Conservation (phyloP, 257 asterid species). For the Solanum raphanifolium region DNA sequence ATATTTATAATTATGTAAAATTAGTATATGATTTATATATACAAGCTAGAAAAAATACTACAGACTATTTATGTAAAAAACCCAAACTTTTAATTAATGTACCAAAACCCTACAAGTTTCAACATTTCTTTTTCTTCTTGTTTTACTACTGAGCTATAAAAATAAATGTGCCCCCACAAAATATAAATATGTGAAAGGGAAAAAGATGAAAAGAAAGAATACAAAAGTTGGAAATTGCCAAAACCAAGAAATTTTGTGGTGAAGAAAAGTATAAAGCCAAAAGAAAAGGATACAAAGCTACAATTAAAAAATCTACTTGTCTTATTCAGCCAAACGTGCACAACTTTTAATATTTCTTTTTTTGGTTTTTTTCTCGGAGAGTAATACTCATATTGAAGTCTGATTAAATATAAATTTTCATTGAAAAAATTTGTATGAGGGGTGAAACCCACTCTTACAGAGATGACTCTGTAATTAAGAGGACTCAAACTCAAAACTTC, state of each 20-base stretch:
- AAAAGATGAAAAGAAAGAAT: neutral
- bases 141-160: neutral
- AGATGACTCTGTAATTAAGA: too few species aligned
- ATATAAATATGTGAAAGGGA: neutral
- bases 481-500: too few species aligned
- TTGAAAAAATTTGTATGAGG: neutral
- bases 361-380: too few species aligned
- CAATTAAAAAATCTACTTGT: neutral
- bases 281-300: conserved; percentile 9
- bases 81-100: neutral
- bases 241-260: neutral
- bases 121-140: neutral
- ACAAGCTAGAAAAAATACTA: neutral
- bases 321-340: conserved; percentile 11
- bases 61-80: neutral
- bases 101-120: neutral
- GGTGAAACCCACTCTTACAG: neutral
- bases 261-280: conserved; percentile 10
- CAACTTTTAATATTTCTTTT: neutral
- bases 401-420: too few species aligned
- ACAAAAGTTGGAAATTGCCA: neutral
- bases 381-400: too few species aligned
- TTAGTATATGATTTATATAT: too few species aligned
- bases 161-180: neutral
- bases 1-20: too few species aligned